Evolutionary conservation across 345 rosid genomes (phyloP).

Genomic region (Brassica nigra): DNA sequence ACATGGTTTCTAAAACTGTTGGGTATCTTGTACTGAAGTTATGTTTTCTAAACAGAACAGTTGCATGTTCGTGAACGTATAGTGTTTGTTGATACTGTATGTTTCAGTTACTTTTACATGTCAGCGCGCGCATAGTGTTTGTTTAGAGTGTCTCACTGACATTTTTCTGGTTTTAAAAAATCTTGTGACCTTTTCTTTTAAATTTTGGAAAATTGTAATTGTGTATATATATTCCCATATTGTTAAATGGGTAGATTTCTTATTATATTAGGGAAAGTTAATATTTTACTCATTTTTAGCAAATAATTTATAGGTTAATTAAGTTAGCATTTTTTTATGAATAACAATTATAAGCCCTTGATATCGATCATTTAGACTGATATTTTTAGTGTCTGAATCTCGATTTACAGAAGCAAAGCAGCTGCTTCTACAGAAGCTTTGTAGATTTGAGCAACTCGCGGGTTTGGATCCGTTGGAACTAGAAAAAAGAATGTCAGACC

Average conservation of each 20-base stretch:
- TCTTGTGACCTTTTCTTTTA: neutral
- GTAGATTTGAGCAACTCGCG: conserved; percentile 75
- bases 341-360: neutral
- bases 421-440: conserved; percentile 70
- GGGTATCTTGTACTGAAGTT: neutral
- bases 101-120: neutral
- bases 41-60: conserved; percentile 27
- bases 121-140: neutral
- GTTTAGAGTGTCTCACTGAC: neutral
- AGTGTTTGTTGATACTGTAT: conserved; percentile 7
- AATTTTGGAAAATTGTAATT: neutral
- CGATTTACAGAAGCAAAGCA: conserved; percentile 68
- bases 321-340: neutral
- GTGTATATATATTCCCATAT: neutral
- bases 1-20: conserved; percentile 12
- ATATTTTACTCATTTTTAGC: neutral
- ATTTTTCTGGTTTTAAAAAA: neutral
- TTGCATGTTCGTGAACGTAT: conserved; percentile 17
- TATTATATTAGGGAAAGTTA: neutral
- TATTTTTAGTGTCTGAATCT: neutral
- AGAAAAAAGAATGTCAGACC: conserved; percentile 64
- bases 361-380: conserved; percentile 4
- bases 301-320: neutral
- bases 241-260: neutral
- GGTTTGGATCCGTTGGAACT: conserved; percentile 81